Base-by-base conservation (phyloP, 1,284 basidiomycete genomes). In the Schizopora paradoxa region DNA sequence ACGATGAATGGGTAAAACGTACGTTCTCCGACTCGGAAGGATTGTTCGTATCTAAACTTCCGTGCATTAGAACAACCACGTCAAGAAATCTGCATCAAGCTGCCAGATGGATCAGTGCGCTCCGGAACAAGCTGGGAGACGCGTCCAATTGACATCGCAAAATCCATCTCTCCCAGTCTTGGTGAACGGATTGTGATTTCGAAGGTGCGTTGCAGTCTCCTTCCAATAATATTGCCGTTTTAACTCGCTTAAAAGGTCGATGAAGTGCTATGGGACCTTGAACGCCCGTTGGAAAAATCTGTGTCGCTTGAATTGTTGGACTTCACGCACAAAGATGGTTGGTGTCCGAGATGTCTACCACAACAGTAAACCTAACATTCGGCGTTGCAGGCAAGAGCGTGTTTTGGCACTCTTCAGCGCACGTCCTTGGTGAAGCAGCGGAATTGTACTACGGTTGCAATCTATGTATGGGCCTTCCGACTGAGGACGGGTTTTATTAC, bases 391-490 rank as follows among this genome's bases (percentile, higher is more conserved):
- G 91, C 46, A 91, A 95, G 65, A 86, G 85, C 57, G 96, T 99
- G 27, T 99, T 99, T 73, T 99, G 96, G 96, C 96, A 99, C 64
- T 98, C 95, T 19, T 98, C 94, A 8, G 96, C 96, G 0, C 96
- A 99, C 68, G 93, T 99, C 46, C 77, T 99, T n/a, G 96, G 96
- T 43, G 96, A 99, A 69, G 90, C 96, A 36, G 84, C 92, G 35
- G 96, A 99, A 66, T 79, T 90, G 50, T 92, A 96, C 66, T 97
- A 98, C 64, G 95, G 95, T 34, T 97, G 94, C 66, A 93, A 97
- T 69, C 76, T 99, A 14, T 97, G 95, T 62, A 85, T 98, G 56
- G 96, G 96, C 10, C 96, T 96, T 16, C 96, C 96, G 16, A 94
- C 92, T 2, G 93, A 97, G 34, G 95, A 99, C 23, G 96, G 96